Conservation (phyloP, 495 filamentous ascomycete genomes). For the Hyaloscypha bicolor region DNA sequence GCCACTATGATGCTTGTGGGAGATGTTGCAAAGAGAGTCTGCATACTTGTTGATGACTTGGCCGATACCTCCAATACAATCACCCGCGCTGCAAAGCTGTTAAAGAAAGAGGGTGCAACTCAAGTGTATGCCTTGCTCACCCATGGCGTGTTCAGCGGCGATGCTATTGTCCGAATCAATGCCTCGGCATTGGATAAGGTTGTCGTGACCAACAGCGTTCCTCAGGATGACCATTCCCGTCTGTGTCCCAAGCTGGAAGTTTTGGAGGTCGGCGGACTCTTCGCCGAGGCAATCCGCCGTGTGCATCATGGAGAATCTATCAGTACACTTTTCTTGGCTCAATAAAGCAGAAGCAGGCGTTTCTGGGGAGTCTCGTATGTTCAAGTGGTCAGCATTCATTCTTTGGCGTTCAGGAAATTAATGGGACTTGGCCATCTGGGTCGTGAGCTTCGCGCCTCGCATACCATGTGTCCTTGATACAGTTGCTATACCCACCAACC, state of each 20-base stretch:
- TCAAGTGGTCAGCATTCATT: conserved; percentile 20
- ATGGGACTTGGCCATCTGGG: conserved; percentile 14
- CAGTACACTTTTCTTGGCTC: conserved; percentile 93
- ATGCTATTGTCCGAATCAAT: conserved; percentile 92
- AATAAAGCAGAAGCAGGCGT: conserved; percentile 47
- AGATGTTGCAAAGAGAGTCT: conserved; percentile 75
- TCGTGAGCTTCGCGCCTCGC: conserved; percentile 22
- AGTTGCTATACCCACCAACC: conserved; percentile 35
- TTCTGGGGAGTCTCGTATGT: conserved; percentile 16
- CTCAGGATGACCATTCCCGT: conserved; percentile 78
- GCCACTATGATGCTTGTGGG: conserved; percentile 99
- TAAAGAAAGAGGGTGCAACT: conserved; percentile 91
- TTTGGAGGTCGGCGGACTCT: conserved; percentile 87
- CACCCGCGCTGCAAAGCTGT: conserved; percentile 91
- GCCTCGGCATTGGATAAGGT: conserved; percentile 87
- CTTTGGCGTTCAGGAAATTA: conserved; percentile 28
- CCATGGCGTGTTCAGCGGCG: conserved; percentile 91
- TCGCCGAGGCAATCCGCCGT: conserved; percentile 94
- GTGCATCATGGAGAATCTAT: conserved; percentile 99
- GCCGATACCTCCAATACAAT: conserved; percentile 97
- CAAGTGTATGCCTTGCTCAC: conserved; percentile 89
- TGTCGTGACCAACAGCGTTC: conserved; percentile 91
- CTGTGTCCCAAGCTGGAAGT: conserved; percentile 86
- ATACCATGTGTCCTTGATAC: conserved; percentile 21
- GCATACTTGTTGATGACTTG: conserved; percentile 92